Evolutionary conservation across 179 eudicot genomes (phyloP), one percentile per base, ranked within the genome.

Genomic region (Pouteria campechiana): DNA sequence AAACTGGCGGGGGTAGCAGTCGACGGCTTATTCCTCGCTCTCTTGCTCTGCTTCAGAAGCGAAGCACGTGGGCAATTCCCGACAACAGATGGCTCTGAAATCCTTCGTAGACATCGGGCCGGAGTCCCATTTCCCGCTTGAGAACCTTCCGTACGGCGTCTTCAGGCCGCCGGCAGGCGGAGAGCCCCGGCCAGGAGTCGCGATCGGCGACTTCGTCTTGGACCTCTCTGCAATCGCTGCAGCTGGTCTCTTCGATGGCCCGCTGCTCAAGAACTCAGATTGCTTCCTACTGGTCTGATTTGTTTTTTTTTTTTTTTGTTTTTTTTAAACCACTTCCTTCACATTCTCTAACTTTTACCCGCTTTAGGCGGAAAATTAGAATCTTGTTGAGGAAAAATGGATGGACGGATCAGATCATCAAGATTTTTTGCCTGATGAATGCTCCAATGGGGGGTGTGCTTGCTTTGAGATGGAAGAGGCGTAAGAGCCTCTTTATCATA

Each of bases 141-240:
- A 90, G 65, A 90, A 90, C 61, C 90, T 90, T 32, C 98, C 98
- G 0, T 90, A 72, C 58, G 98, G 98, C 0, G 78, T 90, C 12
- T 90, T 90, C 72, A 72, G 57, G 54, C 71, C 83, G 22, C 53
- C 47, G 28, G 28, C 79, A 13, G 58, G 27, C 60, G 67, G 79
- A 0, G 49, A 43, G 12, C 74, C 98, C 18, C 54, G 90, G 30
- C 94, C 90, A 1, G 96, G 76, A 13, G 98, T 90, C 16, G 98
- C 98, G 1, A 90, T 90, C 40, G 98, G 94, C 1, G 90, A 75
- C 17, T 75, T 58, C 50, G 96, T 90, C 3, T 55, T 90, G 64
- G 98, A 90, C 78, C 80, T 90, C 3, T 83, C 86, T 11, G 70
- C 41, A 5, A 39, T 86, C 32, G 46, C 83, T 21, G 49, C 65